phyloP scores from a whole-genome alignment of 768 basidiomycete species.

The Serendipita sp. region DNA sequence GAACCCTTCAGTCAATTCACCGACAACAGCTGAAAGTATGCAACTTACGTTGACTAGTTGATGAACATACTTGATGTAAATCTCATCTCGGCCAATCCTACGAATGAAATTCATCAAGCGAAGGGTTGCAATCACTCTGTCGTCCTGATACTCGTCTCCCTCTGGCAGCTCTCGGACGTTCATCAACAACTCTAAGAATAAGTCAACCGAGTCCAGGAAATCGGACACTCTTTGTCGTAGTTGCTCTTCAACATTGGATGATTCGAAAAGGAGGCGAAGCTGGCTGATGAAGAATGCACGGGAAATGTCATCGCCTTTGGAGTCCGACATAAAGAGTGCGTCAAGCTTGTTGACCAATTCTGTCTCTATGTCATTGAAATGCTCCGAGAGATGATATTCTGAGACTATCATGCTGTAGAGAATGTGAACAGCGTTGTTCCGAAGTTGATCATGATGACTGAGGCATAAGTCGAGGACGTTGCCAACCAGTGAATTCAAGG shows the following conservation, averaged over 20 bases:
- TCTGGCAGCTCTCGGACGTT: slow-evolving; percentile 80
- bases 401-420: slow-evolving; percentile 92
- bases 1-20: background rate
- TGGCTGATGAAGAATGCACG: slow-evolving; percentile 87
- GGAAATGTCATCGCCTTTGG: slow-evolving; percentile 79
- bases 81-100: slow-evolving; percentile 78
- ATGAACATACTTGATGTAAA: slow-evolving; percentile 92
- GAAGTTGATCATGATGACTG: slow-evolving; percentile 84
- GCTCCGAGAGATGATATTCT: slow-evolving; percentile 67
- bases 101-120: slow-evolving; percentile 89
- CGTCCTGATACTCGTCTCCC: slow-evolving; percentile 86
- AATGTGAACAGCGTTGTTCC: slow-evolving; percentile 80
- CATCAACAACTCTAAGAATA: slow-evolving; percentile 80
- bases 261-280: slow-evolving; percentile 76
- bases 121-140: slow-evolving; percentile 81
- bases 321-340: slow-evolving; percentile 81
- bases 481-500: slow-evolving; percentile 69
- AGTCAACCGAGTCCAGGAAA: slow-evolving; percentile 80
- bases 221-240: slow-evolving; percentile 59
- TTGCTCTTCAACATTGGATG: slow-evolving; percentile 60
- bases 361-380: slow-evolving; percentile 81
- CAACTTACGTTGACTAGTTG: slow-evolving; percentile 70
- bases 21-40: background rate
- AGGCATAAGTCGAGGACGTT: slow-evolving; percentile 83
- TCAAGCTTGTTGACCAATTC: slow-evolving; percentile 86